Base-by-base conservation (phyloP, 768 basidiomycete species). In the Phanerodontia chrysosporium region DNA sequence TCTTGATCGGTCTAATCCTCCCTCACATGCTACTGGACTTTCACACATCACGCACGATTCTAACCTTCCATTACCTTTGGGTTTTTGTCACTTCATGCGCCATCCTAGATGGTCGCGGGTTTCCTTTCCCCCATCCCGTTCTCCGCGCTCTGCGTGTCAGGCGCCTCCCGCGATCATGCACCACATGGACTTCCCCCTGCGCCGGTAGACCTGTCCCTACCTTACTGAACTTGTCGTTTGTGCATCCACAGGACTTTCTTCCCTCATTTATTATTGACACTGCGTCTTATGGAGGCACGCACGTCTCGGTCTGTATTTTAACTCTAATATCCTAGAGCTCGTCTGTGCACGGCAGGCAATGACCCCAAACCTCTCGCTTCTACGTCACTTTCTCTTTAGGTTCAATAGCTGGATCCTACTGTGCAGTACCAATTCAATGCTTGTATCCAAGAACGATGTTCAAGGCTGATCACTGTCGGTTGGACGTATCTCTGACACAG, bases 261-360 rank as follows among this genome's bases (percentile, higher is more conserved):
- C 49, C 25, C 24, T n/a, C 49, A 54, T 59, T n/a, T 51, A 2
- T 42, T 25, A 21, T 10, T 53, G n/a, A 18, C 35, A 25, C n/a
- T 53, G 52, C 32, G 30, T 4, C 36, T 21, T 24, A 8, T 42
- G 35, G 28, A 18, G 10, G 52, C 58, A 32, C 51, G 44, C 45
- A 21, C 44, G 58, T 46, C 58, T 45, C 51, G 51, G 58, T 53
- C 36, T 53, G 52, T 53, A 53, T 53, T 59, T 39, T 27, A 53
- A 59, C 42, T 44, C 45, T 59, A 53, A 59, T 59, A 59, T 54
- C 28, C 45, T 59, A 59, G 58, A 59, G 58, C 44, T 12, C 58
- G 27, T 39, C 13, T 24, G 6, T 45, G n/a, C 45, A 45, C n/a
- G 14, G 28, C 13, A 51, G n/a, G 18, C n/a, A 32, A 51, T 30